Evolutionary conservation across 352 stramenopile genomes (phyloP), one percentile per base, ranked within the genome.

Genomic region (Globisporangium okanoganense): DNA sequence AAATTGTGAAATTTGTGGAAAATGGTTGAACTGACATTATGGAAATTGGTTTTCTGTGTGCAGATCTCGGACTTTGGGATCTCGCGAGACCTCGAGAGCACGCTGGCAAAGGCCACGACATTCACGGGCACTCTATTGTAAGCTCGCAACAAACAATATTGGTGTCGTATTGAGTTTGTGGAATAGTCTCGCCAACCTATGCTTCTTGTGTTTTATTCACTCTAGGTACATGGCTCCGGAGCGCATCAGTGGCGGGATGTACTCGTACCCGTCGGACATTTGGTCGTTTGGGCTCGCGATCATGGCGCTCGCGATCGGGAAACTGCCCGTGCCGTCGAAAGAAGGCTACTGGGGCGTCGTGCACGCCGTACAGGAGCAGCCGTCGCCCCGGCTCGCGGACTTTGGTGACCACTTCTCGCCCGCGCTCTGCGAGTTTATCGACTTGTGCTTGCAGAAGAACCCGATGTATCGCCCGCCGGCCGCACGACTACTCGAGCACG

Each of bases 91-190:
- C 66, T 94, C 1, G 85, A 94, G 52, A 92, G 80, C 56, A 91
- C 85, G 29, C 73, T 93, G n/a, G 85, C 85, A 24, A 92, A 96
- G 59, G 83, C 89, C 20, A 88, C 80, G 58, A 95, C 88, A 3
- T 97, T 97, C 55, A 96, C 94, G 0, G 92, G 94, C 38, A 98
- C 94, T 7, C 72, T 96, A 22, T 64, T 95, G 61, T 98, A 82
- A 65, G 73, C 71, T 9, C 20, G 14, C 1, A 10, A n/a, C 24
- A 8, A 10, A n/a, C 24, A 8, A 5, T 18, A 41, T 22, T 6
- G 7, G 10, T 14, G 24, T 12, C 9, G 45, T 24, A 35, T 47
- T 24, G 2, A 38, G 6, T 18, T 1, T 52, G 41, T 44, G 12
- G 6, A 12, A 22, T n/a, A 35, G 31, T 2, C 54, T 41, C 18